These are phyloP conservation scores for Gossypium laxum DNA, from an alignment of 441 rosid species.

Conservation along the genomic window DNA sequence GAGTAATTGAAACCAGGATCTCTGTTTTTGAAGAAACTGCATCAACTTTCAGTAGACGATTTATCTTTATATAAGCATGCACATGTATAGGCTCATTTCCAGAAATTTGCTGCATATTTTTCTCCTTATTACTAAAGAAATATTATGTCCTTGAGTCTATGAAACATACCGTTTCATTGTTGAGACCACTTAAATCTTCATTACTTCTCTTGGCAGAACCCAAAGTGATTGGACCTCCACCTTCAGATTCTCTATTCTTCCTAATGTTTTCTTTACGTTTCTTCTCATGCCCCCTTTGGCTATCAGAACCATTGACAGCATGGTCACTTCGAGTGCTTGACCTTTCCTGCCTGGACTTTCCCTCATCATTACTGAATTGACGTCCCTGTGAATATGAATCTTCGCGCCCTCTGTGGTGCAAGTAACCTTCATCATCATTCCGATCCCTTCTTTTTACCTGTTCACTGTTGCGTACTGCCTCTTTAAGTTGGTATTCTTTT, in stretches of 20 bases:
- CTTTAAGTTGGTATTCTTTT: constrained; percentile 62
- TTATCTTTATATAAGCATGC: not conserved
- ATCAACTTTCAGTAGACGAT: not conserved
- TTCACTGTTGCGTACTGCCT: constrained; percentile 49
- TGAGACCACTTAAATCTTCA: constrained; percentile 56
- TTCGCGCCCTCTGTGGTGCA: constrained; percentile 51
- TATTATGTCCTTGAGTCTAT: constrained; percentile 26
- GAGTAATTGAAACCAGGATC: not conserved
- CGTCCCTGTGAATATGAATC: constrained; percentile 48
- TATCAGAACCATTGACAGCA: constrained; percentile 42
- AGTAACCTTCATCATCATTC: constrained; percentile 49
- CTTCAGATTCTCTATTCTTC: constrained; percentile 63
- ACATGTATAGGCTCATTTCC: constrained; percentile 18
- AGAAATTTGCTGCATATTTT: constrained; percentile 11
- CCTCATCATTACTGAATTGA: constrained; percentile 44
- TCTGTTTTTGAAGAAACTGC: not conserved
- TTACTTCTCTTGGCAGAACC: constrained; percentile 50
- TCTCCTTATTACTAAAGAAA: constrained; percentile 15
- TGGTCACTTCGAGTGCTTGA: constrained; percentile 48
- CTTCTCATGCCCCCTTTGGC: constrained; percentile 51
- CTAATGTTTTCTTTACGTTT: constrained; percentile 55
- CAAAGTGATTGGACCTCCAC: constrained; percentile 36
- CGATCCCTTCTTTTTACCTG: constrained; percentile 64
- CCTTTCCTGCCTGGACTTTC: constrained; percentile 66
- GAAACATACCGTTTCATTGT: constrained; percentile 62